phyloP scores from a whole-genome alignment of 805 yeast species.

The Nakazawaea holstii region DNA sequence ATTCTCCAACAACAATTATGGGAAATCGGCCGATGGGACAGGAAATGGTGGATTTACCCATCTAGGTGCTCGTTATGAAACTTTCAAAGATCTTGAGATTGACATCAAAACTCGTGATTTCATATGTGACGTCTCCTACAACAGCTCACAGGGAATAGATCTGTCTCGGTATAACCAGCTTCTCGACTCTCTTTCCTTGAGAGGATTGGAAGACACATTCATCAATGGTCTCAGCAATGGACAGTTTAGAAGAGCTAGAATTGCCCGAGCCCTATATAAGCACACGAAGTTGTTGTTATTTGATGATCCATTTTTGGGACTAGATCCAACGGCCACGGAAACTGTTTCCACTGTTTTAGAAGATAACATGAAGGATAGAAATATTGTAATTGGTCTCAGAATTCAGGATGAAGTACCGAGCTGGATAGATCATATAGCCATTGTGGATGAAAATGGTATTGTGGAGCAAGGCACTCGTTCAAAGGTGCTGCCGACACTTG shows the following conservation, averaged over 20 bases:
- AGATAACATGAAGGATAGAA: conserved; percentile 13
- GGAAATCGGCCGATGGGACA: conserved; percentile 24
- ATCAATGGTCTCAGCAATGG: conserved; percentile 89
- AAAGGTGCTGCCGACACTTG: conserved; percentile 21
- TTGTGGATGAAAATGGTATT: conserved; percentile 54
- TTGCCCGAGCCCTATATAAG: conserved; percentile 67
- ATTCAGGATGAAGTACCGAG: conserved; percentile 69
- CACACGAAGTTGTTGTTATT: conserved; percentile 58
- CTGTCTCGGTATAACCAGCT: conserved; percentile 33
- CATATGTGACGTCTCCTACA: conserved; percentile 52
- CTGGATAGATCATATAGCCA: conserved; percentile 74
- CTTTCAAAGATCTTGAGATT: conserved; percentile 68
- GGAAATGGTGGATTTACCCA: conserved; percentile 55
- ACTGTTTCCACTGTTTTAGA: conserved; percentile 52
- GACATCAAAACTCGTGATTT: conserved; percentile 66
- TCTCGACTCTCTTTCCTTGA: conserved; percentile 46
- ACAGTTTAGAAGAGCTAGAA: conserved; percentile 83
- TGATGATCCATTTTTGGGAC: conserved; percentile 91
- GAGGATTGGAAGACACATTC: conserved; percentile 63
- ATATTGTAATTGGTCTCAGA: conserved; percentile 68
- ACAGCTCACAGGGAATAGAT: conserved; percentile 30
- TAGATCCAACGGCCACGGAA: conserved; percentile 69
- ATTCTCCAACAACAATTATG: conserved; percentile 29
- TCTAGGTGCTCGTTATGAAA: conserved; percentile 85
- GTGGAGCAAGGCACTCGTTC: conserved; percentile 39